Percentiles rank a stretch among this genome's conserved stretches.
Evolutionary conservation across 2,329 filamentous ascomycete genomes (phyloP).

Genomic region (Fusarium annulatum): DNA sequence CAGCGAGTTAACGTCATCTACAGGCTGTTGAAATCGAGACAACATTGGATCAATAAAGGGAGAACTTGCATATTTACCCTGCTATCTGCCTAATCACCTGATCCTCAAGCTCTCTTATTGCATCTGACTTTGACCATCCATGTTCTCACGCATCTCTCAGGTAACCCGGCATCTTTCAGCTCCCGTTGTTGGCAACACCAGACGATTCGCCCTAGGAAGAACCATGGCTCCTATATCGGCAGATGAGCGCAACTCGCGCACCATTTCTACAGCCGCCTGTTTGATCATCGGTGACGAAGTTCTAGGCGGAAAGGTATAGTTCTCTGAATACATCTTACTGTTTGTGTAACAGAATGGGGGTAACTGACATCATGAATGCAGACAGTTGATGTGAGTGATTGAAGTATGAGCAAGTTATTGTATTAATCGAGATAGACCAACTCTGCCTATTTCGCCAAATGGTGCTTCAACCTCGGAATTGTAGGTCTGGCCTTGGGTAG

Average conservation of each 20-base stretch:
- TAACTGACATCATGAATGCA: constrained; percentile 28
- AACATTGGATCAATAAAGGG: constrained; percentile 12
- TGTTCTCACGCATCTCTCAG: constrained; percentile 83
- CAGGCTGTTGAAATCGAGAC: constrained; percentile 8
- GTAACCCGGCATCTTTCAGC: constrained; percentile 74
- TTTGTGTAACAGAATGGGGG: background rate
- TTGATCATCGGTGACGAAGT: constrained; percentile 98
- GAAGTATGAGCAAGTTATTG: background rate
- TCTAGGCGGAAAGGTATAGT: constrained; percentile 84
- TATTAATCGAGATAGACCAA: constrained; percentile 63
- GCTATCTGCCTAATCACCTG: background rate
- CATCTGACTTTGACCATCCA: constrained; percentile 51
- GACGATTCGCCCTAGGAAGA: constrained; percentile 43
- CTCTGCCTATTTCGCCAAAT: constrained; percentile 72
- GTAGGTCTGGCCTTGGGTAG: constrained; percentile 51
- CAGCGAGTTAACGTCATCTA: constrained; percentile 36
- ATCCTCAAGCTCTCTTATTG: constrained; percentile 5
- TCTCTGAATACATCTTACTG: background rate
- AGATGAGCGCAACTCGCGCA: constrained; percentile 68
- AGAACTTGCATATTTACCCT: constrained; percentile 13
- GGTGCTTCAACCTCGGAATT: constrained; percentile 71
- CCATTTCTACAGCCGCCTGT: constrained; percentile 89
- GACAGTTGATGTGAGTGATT: constrained; percentile 54
- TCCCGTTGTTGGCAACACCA: constrained; percentile 50
- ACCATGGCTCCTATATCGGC: constrained; percentile 57